These are phyloP conservation scores for Celoporthe dispersa DNA, from an alignment of 2,329 filamentous ascomycete genomes.

Conservation along the genomic window DNA sequence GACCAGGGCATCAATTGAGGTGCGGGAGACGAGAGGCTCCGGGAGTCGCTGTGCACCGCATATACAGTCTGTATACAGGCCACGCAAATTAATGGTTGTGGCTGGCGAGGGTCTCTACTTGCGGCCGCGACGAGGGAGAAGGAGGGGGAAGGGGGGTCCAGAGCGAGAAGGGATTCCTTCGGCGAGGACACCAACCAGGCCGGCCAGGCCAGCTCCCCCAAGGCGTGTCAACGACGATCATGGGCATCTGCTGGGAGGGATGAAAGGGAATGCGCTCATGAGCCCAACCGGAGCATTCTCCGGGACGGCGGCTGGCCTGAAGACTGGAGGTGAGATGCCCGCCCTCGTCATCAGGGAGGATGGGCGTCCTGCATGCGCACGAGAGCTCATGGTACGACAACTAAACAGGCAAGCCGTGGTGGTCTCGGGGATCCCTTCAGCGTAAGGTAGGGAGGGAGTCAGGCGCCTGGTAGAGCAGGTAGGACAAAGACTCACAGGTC, in stretches of 20 bases:
- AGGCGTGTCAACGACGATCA: background rate
- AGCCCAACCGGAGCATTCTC: background rate
- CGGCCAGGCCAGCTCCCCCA: background rate
- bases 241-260: background rate
- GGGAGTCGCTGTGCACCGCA: background rate
- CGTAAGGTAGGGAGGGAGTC: slow-evolving; percentile 3
- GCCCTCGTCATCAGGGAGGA: slow-evolving; percentile 14
- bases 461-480: background rate
- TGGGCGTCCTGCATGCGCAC: background rate
- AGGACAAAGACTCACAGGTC: slow-evolving; percentile 4
- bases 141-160: background rate
- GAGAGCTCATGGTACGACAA: background rate
- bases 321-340: slow-evolving; percentile 6
- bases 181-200: background rate
- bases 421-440: background rate
- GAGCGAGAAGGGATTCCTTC: background rate
- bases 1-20: background rate
- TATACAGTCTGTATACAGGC: slow-evolving; percentile 7
- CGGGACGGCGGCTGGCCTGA: slow-evolving; percentile 7
- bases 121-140: slow-evolving; percentile 1
- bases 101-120: slow-evolving; percentile 11
- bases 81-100: background rate
- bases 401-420: background rate
- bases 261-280: background rate
- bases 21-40: background rate